Evolutionary conservation across 164 flowering plant genomes (phyloP).

Genomic region (Dillenia turbinata): DNA sequence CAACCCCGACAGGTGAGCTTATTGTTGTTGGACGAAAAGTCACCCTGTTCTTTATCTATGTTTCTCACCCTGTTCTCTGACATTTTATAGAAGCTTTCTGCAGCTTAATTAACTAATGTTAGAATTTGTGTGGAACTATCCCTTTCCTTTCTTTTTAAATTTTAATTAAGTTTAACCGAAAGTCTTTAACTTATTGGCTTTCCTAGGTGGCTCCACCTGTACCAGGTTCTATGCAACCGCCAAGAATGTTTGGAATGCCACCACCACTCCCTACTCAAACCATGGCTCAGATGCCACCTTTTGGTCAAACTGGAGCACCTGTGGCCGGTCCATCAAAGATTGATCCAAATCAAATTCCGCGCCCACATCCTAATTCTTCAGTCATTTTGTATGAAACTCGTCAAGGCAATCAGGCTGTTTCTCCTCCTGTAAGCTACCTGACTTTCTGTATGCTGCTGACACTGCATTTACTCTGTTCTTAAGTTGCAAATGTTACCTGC

Average conservation of each 20-base stretch:
- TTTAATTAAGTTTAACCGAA: no score
- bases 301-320: conserved; percentile 60
- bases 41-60: no score
- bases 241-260: conserved; percentile 75
- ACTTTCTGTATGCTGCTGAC: no score
- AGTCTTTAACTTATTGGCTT: not conserved
- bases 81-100: no score
- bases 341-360: conserved; percentile 94
- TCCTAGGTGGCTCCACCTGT: conserved; percentile 33
- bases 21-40: no score
- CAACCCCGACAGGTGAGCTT: conserved; percentile 47
- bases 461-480: no score
- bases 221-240: conserved; percentile 59
- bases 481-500: no score
- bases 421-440: conserved; percentile 72
- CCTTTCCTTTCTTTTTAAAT: no score
- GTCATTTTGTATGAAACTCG: conserved; percentile 72
- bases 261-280: conserved; percentile 58
- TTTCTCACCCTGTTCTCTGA: no score
- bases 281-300: conserved; percentile 54
- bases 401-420: conserved; percentile 72
- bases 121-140: no score
- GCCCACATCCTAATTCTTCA: conserved; percentile 67
- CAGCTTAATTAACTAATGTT: no score
- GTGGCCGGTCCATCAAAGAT: conserved; percentile 65